A percentile compares a stretch with the other conserved stretches of the same genome.
These are phyloP conservation scores for Vigna trinervia DNA, from an alignment of 306 rosid genomes.

Conservation along the genomic window DNA sequence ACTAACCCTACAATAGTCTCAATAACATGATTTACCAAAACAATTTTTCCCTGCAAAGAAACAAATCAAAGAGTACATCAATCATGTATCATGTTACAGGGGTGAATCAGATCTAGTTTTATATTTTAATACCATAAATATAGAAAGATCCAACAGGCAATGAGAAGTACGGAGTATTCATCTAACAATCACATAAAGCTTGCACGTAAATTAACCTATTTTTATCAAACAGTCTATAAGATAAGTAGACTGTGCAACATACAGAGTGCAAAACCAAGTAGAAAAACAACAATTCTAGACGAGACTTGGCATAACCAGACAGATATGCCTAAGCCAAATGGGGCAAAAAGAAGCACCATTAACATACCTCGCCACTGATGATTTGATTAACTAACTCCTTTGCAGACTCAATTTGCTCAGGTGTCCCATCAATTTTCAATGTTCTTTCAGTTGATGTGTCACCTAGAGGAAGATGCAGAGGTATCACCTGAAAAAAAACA, in stretches of 20 bases:
- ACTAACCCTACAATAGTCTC: conserved; percentile 93
- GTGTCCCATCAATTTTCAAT: conserved; percentile 83
- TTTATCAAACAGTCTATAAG: neutral
- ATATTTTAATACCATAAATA: neutral
- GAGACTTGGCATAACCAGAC: conserved; percentile 37
- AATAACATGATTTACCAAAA: conserved; percentile 41
- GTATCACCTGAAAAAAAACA: conserved; percentile 75
- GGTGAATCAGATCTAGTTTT: neutral
- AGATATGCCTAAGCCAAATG: conserved; percentile 47
- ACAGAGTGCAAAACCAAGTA: conserved; percentile 8
- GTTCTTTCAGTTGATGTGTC: conserved; percentile 88
- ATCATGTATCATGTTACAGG: neutral
- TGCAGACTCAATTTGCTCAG: conserved; percentile 90
- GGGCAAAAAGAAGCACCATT: conserved; percentile 30
- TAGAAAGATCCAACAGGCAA: conserved; percentile 7
- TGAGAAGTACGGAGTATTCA: neutral
- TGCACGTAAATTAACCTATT: neutral
- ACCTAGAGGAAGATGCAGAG: conserved; percentile 97
- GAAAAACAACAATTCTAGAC: conserved; percentile 7
- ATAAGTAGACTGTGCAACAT: neutral
- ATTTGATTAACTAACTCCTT: conserved; percentile 84
- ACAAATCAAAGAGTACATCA: neutral
- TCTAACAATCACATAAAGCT: conserved; percentile 26
- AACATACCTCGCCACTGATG: conserved; percentile 89
- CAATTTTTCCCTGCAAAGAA: neutral